A percentile compares a stretch with the other conserved stretches of the same genome.
Evolutionary conservation across 352 stramenopile genomes (phyloP).

Genomic region (Globisporangium yorkense): DNA sequence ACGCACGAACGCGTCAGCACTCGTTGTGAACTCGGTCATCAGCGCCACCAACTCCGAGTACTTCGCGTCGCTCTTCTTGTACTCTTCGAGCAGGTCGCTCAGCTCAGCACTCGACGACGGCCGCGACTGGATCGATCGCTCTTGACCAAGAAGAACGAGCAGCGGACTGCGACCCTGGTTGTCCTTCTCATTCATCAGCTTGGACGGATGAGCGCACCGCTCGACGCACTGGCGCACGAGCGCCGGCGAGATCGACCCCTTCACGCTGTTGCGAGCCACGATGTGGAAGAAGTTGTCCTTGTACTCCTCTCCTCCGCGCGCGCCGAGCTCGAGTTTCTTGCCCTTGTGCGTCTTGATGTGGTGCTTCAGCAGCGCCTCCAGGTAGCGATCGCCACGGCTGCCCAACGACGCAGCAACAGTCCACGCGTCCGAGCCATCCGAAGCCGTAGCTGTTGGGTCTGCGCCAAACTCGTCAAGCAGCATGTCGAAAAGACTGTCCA

Average conservation of each 20-base stretch:
- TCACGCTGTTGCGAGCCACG: slow-evolving; percentile 21
- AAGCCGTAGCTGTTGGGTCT: slow-evolving; percentile 26
- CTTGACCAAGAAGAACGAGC: slow-evolving; percentile 32
- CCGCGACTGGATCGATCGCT: slow-evolving; percentile 18
- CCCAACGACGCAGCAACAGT: slow-evolving; percentile 39
- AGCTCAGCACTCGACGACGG: slow-evolving; percentile 16
- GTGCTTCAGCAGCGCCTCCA: slow-evolving; percentile 44
- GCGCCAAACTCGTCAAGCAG: slow-evolving; percentile 38
- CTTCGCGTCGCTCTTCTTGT: slow-evolving; percentile 25
- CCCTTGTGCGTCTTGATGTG: slow-evolving; percentile 25
- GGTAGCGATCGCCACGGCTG: slow-evolving; percentile 28
- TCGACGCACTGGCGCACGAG: slow-evolving; percentile 35
- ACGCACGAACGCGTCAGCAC: slow-evolving; percentile 26
- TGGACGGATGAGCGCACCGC: slow-evolving; percentile 20
- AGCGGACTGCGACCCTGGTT: slow-evolving; percentile 40
- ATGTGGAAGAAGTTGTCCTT: slow-evolving; percentile 69
- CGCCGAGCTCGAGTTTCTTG: slow-evolving; percentile 25
- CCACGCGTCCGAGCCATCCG: slow-evolving; percentile 53
- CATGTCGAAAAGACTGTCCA: slow-evolving; percentile 39
- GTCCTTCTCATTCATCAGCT: slow-evolving; percentile 50
- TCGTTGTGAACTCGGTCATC: slow-evolving; percentile 38
- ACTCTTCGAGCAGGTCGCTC: slow-evolving; percentile 31
- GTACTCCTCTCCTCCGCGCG: slow-evolving; percentile 11
- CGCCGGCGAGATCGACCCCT: slow-evolving; percentile 14
- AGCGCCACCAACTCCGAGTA: slow-evolving; percentile 46